Evolutionary conservation across 2,329 filamentous ascomycete genomes (phyloP).

Genomic region (Pestalotiopsis sp.): DNA sequence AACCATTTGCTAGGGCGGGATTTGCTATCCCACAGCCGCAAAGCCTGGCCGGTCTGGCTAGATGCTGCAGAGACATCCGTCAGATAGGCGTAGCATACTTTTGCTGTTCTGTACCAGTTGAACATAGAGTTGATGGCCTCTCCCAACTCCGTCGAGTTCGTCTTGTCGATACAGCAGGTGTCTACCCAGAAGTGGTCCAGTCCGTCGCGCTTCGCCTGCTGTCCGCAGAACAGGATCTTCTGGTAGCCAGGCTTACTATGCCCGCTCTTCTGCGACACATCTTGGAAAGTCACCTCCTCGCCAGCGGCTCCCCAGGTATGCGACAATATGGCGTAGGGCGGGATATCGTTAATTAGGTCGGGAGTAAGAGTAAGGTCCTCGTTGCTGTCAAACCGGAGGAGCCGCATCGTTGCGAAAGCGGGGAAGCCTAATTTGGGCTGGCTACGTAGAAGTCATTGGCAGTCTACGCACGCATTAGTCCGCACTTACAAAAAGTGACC

Average conservation of each 20-base stretch:
- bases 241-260: too few species aligned
- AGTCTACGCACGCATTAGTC: background rate
- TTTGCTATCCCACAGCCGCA: background rate
- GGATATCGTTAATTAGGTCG: background rate
- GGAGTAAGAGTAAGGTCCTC: background rate
- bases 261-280: too few species aligned
- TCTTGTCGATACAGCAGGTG: too few species aligned
- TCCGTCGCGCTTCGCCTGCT: too few species aligned
- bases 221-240: too few species aligned
- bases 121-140: background rate
- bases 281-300: too few species aligned
- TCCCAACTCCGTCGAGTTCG: too few species aligned
- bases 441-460: background rate
- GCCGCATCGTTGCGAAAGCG: background rate
- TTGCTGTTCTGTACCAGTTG: background rate
- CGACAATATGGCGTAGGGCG: too few species aligned
- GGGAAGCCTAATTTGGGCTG: background rate
- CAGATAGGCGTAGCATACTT: background rate
- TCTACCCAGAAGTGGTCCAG: too few species aligned
- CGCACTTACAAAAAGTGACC: background rate
- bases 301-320: too few species aligned
- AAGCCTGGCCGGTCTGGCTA: background rate
- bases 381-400: background rate
- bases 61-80: background rate
- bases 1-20: background rate